Conservation (phyloP, 75 land plant genomes). For the Ceratopteris richardii region DNA sequence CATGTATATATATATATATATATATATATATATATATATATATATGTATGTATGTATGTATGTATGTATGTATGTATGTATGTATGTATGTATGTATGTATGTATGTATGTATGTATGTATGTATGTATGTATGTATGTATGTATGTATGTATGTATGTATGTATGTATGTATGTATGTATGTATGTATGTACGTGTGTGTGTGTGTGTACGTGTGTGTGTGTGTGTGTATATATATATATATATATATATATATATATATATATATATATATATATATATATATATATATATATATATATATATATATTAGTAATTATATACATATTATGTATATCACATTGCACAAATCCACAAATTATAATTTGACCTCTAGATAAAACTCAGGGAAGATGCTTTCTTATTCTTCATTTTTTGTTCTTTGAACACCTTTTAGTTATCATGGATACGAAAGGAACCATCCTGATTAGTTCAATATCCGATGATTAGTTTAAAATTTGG, state of each 20-base stretch:
- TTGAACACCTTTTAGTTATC: too few species aligned
- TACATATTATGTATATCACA: neutral
- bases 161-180: constrained; percentile 1
- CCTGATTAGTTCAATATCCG: too few species aligned
- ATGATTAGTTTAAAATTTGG: too few species aligned
- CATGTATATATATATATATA: too few species aligned
- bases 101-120: neutral
- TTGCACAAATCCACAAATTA: too few species aligned
- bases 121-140: constrained; percentile 2
- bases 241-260: neutral
- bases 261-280: neutral
- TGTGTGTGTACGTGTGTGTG: neutral
- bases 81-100: neutral
- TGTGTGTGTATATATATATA: neutral
- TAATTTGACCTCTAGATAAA: too few species aligned
- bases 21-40: too few species aligned
- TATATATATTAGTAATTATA: neutral
- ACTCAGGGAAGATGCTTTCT: too few species aligned
- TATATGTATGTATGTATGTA: neutral
- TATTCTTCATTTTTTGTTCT: too few species aligned
- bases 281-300: neutral
- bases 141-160: constrained; percentile 2
- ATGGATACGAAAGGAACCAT: too few species aligned
- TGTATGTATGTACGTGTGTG: neutral
- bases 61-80: constrained; percentile 1